Base-by-base conservation (phyloP, 352 stramenopile genomes). In the Phytophthora sojae region DNA sequence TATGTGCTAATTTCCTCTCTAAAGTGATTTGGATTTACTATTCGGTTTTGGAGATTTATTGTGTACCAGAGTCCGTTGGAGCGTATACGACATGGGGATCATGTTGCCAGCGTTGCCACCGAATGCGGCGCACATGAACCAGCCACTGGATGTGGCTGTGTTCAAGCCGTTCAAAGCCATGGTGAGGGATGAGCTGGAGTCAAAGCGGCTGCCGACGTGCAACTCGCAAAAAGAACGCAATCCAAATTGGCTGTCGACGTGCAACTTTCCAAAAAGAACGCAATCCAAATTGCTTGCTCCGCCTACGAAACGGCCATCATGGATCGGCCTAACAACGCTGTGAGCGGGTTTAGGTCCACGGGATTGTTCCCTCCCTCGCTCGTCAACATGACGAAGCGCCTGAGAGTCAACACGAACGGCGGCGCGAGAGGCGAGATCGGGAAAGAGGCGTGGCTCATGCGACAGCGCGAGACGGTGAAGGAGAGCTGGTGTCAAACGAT, bases 271-370 rank as follows among this genome's bases (percentile, higher is more conserved):
- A 60, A 67, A 19, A 54, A 30, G 14, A 32, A 44, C 19, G 45
- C 63, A 6, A 64, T 64, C 17, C 15, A 17, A 12, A 64, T 64
- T 60, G 47, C 45, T 15, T 70, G 44, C 39, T 54, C 52, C 15
- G 64, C 30, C 8, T 65, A 57, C 47, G 7, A 42, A 19, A 17
- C 44, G 7, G 61, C 42, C 19, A 51, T 69, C 8, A 59, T 64
- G 8, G 57, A 54, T 6, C 45, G 47, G 11, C 35, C 59, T 9
- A 45, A 52, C 25, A 39, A 39, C 32, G 32, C 32, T 39, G 32
- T 39, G 6, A 64, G 61, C 19, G 69, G 75, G 11, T 77, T 77
- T 8, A 44, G n/a, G 23, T 37, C 12, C 21, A 66, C 59, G 4
- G 59, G 59, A 14, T 35, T 58, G 47, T 59, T 45, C 15, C 59